phyloP scores from a whole-genome alignment of 495 filamentous ascomycete genomes.

The Zalerion maritima region DNA sequence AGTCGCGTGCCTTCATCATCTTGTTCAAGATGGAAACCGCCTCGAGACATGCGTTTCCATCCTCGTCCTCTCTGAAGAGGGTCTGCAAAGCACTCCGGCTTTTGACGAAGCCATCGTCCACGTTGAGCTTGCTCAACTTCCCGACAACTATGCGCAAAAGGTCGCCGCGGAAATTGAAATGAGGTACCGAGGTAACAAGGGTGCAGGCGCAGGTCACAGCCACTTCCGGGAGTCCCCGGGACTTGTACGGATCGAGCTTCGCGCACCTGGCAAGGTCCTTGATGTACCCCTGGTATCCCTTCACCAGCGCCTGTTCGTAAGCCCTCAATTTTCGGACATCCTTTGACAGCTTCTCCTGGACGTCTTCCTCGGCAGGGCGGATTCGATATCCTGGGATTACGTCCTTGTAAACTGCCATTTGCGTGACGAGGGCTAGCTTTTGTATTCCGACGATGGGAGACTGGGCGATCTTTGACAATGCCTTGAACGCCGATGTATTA shows the following conservation, averaged over 20 bases:
- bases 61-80: slow-evolving; percentile 74
- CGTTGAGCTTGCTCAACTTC: slow-evolving; percentile 52
- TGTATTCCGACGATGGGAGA: slow-evolving; percentile 56
- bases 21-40: slow-evolving; percentile 72
- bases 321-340: slow-evolving; percentile 67
- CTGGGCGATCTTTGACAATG: slow-evolving; percentile 58
- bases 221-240: slow-evolving; percentile 36
- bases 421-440: slow-evolving; percentile 70
- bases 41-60: slow-evolving; percentile 76
- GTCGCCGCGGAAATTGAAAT: slow-evolving; percentile 91
- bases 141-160: slow-evolving; percentile 74
- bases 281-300: slow-evolving; percentile 71
- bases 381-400: slow-evolving; percentile 93
- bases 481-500: slow-evolving; percentile 61
- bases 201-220: slow-evolving; percentile 76
- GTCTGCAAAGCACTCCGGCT: slow-evolving; percentile 67
- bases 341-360: slow-evolving; percentile 72
- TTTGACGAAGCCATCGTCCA: slow-evolving; percentile 61
- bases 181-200: slow-evolving; percentile 64
- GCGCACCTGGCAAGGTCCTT: slow-evolving; percentile 50
- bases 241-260: too few relatives aligned
- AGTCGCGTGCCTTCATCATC: slow-evolving; percentile 83
- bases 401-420: slow-evolving; percentile 87
- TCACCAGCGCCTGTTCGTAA: slow-evolving; percentile 72
- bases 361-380: slow-evolving; percentile 59